phyloP scores from a whole-genome alignment of 305 asterid genomes.

The Fraxinus greggii region DNA sequence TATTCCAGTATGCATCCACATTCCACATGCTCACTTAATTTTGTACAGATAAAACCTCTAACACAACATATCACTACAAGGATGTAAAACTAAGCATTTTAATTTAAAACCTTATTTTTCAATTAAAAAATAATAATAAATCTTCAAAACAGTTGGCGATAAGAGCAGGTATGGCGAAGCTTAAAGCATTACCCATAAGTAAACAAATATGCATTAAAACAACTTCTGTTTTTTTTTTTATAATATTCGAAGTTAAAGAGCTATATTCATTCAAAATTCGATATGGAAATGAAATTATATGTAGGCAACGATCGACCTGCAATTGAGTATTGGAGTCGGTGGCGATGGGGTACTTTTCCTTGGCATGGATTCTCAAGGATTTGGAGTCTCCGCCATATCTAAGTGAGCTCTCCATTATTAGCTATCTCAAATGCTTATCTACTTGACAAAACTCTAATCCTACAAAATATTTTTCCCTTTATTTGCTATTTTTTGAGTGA shows the following conservation, averaged over 20 bases:
- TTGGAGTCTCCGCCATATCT: slow-evolving; percentile 72
- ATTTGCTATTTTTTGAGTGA: background rate
- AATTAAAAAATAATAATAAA: background rate
- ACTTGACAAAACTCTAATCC: slow-evolving; percentile 4
- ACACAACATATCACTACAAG: background rate
- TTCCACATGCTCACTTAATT: background rate
- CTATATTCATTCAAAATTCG: background rate
- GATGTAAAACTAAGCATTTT: background rate
- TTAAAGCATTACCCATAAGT: background rate
- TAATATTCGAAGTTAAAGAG: background rate
- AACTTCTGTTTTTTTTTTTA: background rate
- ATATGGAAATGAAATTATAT: background rate
- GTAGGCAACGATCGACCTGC: slow-evolving; percentile 45
- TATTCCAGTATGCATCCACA: background rate
- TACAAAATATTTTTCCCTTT: background rate
- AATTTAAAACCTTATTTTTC: background rate
- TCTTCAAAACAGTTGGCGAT: background rate
- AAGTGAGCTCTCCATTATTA: slow-evolving; percentile 75
- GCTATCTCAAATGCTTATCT: background rate
- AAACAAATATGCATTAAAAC: background rate
- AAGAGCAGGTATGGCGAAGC: background rate
- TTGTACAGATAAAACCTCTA: background rate
- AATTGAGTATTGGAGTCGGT: slow-evolving; percentile 39
- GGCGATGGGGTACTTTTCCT: slow-evolving; percentile 56
- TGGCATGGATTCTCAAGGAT: slow-evolving; percentile 72